Evolutionary conservation across 2,329 filamentous ascomycete species (phyloP).

Genomic region (Colletotrichum godetiae): DNA sequence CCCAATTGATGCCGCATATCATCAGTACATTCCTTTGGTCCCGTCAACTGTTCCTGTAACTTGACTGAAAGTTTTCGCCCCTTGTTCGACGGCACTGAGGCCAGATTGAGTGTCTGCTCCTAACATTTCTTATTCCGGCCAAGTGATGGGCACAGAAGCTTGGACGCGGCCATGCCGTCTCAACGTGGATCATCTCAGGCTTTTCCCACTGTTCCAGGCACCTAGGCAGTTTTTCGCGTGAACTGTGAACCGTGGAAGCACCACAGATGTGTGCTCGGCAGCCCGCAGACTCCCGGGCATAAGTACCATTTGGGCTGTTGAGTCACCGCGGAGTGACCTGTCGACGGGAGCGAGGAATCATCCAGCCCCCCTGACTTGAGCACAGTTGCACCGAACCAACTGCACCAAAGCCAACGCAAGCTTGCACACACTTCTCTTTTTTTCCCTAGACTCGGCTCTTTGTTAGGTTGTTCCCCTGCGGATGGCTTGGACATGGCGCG

Average conservation of each 20-base stretch:
- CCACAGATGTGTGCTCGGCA: neutral
- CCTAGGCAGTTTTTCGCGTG: constrained; percentile 20
- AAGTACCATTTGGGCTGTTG: constrained; percentile 6
- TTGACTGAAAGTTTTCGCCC: neutral
- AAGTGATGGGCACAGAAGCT: constrained; percentile 19
- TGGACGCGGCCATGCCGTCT: constrained; percentile 24
- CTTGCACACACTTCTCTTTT: neutral
- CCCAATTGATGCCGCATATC: neutral
- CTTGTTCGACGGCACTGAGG: neutral
- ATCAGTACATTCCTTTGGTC: neutral
- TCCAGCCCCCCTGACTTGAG: constrained; percentile 13
- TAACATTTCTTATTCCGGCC: constrained; percentile 31
- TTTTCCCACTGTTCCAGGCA: neutral
- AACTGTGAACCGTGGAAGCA: constrained; percentile 2
- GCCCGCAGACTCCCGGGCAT: constrained; percentile 7
- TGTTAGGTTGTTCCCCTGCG: constrained; percentile 16
- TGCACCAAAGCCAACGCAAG: neutral
- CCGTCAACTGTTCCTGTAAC: neutral
- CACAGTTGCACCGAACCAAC: neutral
- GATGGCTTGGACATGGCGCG: constrained; percentile 18
- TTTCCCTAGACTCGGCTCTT: constrained; percentile 4
- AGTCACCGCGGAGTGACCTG: constrained; percentile 6
- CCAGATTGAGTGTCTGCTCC: constrained; percentile 31
- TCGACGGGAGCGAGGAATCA: neutral
- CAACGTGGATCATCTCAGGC: constrained; percentile 1